Evolutionary conservation across 2,329 filamentous ascomycete genomes (phyloP), one percentile per base, ranked within the genome.

Genomic region (Calonectria hongkongensis): DNA sequence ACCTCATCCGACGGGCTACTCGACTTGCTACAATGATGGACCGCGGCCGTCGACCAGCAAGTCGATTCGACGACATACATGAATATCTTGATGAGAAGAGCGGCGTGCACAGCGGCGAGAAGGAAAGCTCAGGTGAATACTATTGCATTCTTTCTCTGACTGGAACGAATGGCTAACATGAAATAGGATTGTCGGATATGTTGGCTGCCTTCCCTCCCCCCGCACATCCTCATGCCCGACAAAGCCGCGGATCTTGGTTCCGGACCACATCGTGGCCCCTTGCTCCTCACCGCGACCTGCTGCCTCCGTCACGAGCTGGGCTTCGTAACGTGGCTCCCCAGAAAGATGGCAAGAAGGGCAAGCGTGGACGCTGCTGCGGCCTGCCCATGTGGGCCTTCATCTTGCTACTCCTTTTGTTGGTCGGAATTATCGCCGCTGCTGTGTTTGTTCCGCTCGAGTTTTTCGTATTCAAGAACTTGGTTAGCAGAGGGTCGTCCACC

Each of bases 1-100:
- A 98, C 82, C 86, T 99, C 73, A 98, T 99, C 77, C 90, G 92
- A 79, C 91, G 97, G 78, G 97, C 97, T 13, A 98, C 96, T 0
- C 92, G 92, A 76, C 87, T 98, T 45, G 96, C 96, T 18, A 91
- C 94, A 0, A 95, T 98, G 84, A 92, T 99, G 71, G 96, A 98
- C 79, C 92, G 92, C 76, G 96, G 96, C 15, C 93, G 87, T 75
- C 86, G 91, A 76, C 91, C 91, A 33, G 90, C 86, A 27, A 93
- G 91, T 79, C 87, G 89, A 18, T 84, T 91, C 62, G 88, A 90
- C 50, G 88, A 89, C 25, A 80, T 92, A 16, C 84, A 85, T 48
- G 87, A 89, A 73, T 91, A 88, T 71, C 85, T 87, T 1, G 84
- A 86, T 25, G 87, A 88, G 60, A 85, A 86, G 73, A 83, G 82